Evolutionary conservation across 345 rosid species (phyloP).

Genomic region (Lepidium aucheri): DNA sequence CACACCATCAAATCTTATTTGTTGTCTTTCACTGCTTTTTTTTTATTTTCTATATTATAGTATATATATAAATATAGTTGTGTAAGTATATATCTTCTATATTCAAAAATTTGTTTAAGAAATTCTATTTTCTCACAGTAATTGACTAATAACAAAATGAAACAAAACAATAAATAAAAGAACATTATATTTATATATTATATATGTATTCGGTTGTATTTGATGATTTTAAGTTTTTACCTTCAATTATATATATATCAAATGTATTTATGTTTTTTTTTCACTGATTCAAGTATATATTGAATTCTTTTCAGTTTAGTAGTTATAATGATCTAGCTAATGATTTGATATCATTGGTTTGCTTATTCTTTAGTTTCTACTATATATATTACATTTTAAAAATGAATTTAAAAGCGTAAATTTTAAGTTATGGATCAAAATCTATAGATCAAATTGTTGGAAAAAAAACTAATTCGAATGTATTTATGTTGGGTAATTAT

Average conservation of each 20-base stretch:
- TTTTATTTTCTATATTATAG: background rate
- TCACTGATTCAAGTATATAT: too few species aligned
- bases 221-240: background rate
- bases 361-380: too few species aligned
- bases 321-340: too few species aligned
- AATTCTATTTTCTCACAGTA: background rate
- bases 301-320: too few species aligned
- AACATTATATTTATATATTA: background rate
- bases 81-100: background rate
- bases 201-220: background rate
- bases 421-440: too few species aligned
- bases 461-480: too few species aligned
- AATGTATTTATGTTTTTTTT: too few species aligned
- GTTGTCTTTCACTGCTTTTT: slow-evolving; percentile 11
- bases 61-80: background rate
- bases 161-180: background rate
- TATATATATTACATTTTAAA: too few species aligned
- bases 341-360: too few species aligned
- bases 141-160: background rate
- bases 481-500: background rate
- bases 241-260: too few species aligned
- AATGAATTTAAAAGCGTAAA: too few species aligned
- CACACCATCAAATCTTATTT: slow-evolving; percentile 23
- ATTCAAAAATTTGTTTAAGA: background rate
- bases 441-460: too few species aligned